phyloP scores from a whole-genome alignment of 1,284 basidiomycete species.

The Sporisorium exsertum region DNA sequence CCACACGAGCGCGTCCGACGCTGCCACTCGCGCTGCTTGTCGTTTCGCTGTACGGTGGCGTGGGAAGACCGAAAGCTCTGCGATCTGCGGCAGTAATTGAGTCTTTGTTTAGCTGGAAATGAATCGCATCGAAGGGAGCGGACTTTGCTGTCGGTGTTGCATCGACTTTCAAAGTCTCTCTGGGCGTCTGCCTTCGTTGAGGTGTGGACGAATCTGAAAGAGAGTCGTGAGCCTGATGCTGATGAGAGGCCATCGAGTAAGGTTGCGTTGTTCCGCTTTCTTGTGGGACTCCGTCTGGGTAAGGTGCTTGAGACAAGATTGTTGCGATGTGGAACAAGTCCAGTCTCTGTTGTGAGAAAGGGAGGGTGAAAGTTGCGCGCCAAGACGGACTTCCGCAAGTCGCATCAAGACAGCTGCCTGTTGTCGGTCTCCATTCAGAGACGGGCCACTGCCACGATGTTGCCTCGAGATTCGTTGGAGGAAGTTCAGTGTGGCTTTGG shows the following conservation, averaged over 20 bases:
- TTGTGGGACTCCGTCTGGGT: not conserved
- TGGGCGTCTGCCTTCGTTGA: not conserved
- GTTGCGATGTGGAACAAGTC: not conserved
- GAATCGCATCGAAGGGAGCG: slow-evolving; percentile 15
- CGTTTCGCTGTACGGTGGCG: slow-evolving; percentile 45
- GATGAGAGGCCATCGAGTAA: slow-evolving; percentile 16
- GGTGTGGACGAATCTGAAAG: not conserved
- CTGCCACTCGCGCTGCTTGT: slow-evolving; percentile 42
- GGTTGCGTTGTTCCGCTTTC: not conserved
- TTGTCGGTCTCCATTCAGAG: not conserved
- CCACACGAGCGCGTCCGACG: slow-evolving; percentile 29
- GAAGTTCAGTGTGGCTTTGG: not conserved
- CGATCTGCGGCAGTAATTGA: slow-evolving; percentile 1
- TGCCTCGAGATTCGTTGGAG: not conserved
- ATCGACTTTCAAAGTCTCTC: not conserved
- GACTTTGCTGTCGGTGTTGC: not conserved
- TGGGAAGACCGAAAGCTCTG: slow-evolving; percentile 27
- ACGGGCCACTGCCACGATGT: not conserved
- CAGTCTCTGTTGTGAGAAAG: not conserved
- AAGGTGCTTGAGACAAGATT: not conserved
- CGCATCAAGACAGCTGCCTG: slow-evolving; percentile 6
- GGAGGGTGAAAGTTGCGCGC: slow-evolving; percentile 1
- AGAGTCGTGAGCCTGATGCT: not conserved
- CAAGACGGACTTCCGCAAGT: slow-evolving; percentile 9
- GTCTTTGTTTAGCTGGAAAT: slow-evolving; percentile 10